A percentile compares a stretch with the other conserved stretches of the same genome.
Conservation (phyloP, 1,284 basidiomycete species). For the Leccinum pachyderme region DNA sequence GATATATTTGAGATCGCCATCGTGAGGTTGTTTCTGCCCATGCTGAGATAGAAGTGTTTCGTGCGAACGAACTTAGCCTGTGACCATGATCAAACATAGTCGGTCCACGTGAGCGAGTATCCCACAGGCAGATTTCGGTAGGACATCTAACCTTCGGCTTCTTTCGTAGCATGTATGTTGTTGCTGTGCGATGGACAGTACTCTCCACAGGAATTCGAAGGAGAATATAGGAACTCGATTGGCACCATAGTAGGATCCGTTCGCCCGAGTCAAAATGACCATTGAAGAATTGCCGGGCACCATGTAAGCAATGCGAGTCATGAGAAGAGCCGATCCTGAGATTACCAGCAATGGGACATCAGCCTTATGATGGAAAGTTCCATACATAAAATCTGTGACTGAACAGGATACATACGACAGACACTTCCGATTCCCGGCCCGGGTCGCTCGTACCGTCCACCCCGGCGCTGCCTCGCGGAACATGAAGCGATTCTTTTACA, state of each 20-base stretch:
- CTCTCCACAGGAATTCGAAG: background rate
- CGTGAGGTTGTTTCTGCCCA: constrained; percentile 4
- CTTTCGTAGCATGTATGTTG: constrained; percentile 5
- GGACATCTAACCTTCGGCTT: background rate
- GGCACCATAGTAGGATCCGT: background rate
- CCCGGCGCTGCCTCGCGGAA: background rate
- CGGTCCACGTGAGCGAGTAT: background rate
- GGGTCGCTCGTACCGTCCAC: background rate
- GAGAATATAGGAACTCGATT: background rate
- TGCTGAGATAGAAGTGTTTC: constrained; percentile 15
- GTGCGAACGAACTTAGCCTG: constrained; percentile 6
- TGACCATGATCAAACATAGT: too few species aligned
- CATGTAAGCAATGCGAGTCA: background rate
- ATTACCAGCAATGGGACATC: background rate
- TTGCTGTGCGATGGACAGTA: background rate
- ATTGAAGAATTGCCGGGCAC: background rate
- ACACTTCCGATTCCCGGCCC: background rate
- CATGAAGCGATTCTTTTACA: background rate
- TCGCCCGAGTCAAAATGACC: background rate
- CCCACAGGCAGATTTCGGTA: background rate
- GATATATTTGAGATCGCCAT: constrained; percentile 10
- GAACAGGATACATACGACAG: background rate
- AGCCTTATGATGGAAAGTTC: background rate
- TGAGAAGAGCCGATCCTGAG: background rate
- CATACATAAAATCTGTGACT: background rate